A percentile compares a stretch with the other conserved stretches of the same genome.
Conservation (phyloP, 805 yeast genomes). For the Saccharomycopsis sp. region DNA sequence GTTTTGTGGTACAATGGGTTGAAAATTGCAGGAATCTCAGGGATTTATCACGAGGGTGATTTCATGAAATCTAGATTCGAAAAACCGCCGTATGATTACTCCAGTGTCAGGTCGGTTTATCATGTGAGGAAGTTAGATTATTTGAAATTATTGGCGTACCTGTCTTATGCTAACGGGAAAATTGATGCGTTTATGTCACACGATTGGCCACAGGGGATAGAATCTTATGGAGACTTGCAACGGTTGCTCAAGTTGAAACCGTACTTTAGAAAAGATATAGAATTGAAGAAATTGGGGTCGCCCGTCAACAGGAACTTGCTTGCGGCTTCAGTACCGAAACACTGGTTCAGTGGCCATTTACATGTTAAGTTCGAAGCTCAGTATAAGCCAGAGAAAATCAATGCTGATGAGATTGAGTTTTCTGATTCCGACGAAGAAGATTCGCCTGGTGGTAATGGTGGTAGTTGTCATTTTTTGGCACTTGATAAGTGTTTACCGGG, state of each 20-base stretch:
- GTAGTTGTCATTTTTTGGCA: conserved; percentile 55
- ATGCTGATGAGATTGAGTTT: conserved; percentile 29
- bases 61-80: conserved; percentile 37
- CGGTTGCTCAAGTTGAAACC: conserved; percentile 53
- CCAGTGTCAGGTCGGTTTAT: conserved; percentile 52
- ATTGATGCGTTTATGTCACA: conserved; percentile 64
- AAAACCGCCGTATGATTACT: conserved; percentile 40
- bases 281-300: conserved; percentile 58
- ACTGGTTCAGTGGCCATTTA: conserved; percentile 88
- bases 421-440: conserved; percentile 20
- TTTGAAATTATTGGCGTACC: conserved; percentile 41
- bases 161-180: conserved; percentile 24
- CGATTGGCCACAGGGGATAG: conserved; percentile 91
- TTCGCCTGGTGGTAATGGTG: conserved; percentile 4
- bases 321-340: conserved; percentile 46
- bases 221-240: conserved; percentile 50
- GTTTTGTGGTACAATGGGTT: conserved; percentile 70
- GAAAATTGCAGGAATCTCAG: conserved; percentile 75
- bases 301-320: conserved; percentile 57
- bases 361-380: conserved; percentile 67
- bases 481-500: conserved; percentile 77
- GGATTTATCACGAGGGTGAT: conserved; percentile 60
- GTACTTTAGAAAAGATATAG: conserved; percentile 59
- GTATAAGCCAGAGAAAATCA: conserved; percentile 22
- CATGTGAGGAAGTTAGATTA: conserved; percentile 67